phyloP scores from a whole-genome alignment of 306 rosid genomes.

The Adenanthera pavonina region DNA sequence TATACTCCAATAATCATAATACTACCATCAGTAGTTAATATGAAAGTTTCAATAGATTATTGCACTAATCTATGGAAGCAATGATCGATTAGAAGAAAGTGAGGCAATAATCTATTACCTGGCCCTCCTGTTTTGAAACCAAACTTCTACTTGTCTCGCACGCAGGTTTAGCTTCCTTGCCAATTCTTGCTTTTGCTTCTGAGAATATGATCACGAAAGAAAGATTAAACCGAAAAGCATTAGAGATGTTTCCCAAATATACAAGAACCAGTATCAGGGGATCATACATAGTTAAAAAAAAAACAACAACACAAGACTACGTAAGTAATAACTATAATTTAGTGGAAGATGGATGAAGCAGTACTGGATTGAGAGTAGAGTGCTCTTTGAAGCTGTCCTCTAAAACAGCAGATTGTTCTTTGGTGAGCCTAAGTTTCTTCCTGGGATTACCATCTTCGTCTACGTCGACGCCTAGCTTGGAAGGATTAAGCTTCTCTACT shows the following conservation, averaged over 20 bases:
- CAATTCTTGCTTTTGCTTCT: constrained; percentile 88
- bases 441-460: constrained; percentile 61
- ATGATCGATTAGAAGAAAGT: background rate
- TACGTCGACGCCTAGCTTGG: constrained; percentile 45
- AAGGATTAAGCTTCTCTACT: constrained; percentile 38
- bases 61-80: background rate
- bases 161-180: constrained; percentile 70
- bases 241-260: background rate
- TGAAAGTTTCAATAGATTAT: background rate
- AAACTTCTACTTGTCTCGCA: constrained; percentile 94
- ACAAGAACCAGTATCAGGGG: background rate
- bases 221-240: background rate
- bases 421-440: constrained; percentile 88
- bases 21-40: background rate
- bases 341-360: background rate
- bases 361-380: constrained; percentile 79
- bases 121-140: constrained; percentile 98
- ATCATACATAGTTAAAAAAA: no score
- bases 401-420: constrained; percentile 72
- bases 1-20: constrained; percentile 13
- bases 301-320: background rate
- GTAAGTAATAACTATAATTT: background rate
- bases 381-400: constrained; percentile 65
- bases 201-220: background rate
- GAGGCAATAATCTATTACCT: constrained; percentile 48